Evolutionary conservation across 164 flowering plant genomes (phyloP).

Genomic region (Pachysandra terminalis): DNA sequence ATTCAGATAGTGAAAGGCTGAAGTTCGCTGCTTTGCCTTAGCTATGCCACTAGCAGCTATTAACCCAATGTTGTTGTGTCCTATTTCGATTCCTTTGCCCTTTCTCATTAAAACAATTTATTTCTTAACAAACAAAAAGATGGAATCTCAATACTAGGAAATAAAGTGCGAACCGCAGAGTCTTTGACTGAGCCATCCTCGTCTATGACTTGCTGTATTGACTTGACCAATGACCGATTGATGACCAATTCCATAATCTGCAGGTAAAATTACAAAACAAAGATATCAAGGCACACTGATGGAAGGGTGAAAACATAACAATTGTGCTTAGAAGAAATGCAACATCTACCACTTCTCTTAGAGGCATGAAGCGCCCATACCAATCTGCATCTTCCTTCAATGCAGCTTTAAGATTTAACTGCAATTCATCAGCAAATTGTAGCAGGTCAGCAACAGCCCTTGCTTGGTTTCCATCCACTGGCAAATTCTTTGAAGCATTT

Average conservation of each 20-base stretch:
- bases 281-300: background rate
- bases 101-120: no score
- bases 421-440: slow-evolving; percentile 52
- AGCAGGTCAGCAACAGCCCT: slow-evolving; percentile 55
- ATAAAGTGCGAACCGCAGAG: slow-evolving; percentile 61
- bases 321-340: background rate
- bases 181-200: slow-evolving; percentile 88
- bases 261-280: slow-evolving; percentile 14
- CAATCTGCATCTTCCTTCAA: slow-evolving; percentile 71
- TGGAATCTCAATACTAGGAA: background rate
- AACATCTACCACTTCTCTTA: slow-evolving; percentile 57
- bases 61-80: no score
- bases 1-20: no score
- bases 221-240: slow-evolving; percentile 46
- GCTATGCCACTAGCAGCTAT: no score
- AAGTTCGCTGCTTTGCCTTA: no score
- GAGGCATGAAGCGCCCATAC: slow-evolving; percentile 73
- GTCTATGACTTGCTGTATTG: slow-evolving; percentile 58
- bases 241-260: slow-evolving; percentile 56
- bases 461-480: slow-evolving; percentile 65
- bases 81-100: no score
- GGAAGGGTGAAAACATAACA: background rate
- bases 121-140: no score
- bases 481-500: slow-evolving; percentile 48
- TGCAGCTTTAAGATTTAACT: slow-evolving; percentile 54